A percentile compares a stretch with the other conserved stretches of the same genome.
phyloP scores from a whole-genome alignment of 1,284 basidiomycete genomes.

The Cystobasidium pallidum region DNA sequence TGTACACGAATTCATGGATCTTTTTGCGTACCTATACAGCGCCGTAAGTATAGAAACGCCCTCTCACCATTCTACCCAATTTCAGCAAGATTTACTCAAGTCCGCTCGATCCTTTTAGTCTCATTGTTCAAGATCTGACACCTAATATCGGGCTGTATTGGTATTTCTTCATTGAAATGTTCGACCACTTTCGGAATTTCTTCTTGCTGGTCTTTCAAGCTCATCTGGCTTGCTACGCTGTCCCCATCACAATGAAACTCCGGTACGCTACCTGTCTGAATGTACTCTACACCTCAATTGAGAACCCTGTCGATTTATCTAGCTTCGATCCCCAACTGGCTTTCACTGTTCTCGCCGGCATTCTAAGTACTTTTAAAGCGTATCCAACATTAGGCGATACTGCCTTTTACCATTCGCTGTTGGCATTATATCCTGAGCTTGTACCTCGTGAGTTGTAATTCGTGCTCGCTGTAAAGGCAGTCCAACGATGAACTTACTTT shows the following conservation, averaged over 20 bases:
- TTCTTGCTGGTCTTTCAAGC: constrained; percentile 94
- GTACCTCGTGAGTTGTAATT: constrained; percentile 68
- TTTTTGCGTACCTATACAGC: constrained; percentile 78
- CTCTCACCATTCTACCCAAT: not conserved
- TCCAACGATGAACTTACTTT: not conserved
- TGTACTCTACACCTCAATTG: too few species aligned
- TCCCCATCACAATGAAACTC: constrained; percentile 85
- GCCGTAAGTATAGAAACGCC: constrained; percentile 64
- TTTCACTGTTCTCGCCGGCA: constrained; percentile 72
- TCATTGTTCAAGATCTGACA: constrained; percentile 79
- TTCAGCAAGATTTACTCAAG: constrained; percentile 9
- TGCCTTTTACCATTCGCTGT: constrained; percentile 79
- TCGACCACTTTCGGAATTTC: constrained; percentile 94
- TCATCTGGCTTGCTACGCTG: constrained; percentile 80
- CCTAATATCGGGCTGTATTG: constrained; percentile 95
- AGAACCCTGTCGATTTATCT: not conserved
- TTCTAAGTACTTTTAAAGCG: constrained; percentile 83
- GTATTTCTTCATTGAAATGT: constrained; percentile 99
- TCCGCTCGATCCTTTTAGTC: constrained; percentile 57
- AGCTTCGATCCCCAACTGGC: constrained; percentile 86
- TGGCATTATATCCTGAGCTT: constrained; percentile 79
- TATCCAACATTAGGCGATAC: constrained; percentile 90
- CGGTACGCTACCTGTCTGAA: constrained; percentile 59
- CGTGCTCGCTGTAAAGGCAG: not conserved
- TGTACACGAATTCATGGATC: constrained; percentile 49